Evolutionary conservation across 495 filamentous ascomycete genomes (phyloP).

Genomic region (Penicillium simplicissimum): DNA sequence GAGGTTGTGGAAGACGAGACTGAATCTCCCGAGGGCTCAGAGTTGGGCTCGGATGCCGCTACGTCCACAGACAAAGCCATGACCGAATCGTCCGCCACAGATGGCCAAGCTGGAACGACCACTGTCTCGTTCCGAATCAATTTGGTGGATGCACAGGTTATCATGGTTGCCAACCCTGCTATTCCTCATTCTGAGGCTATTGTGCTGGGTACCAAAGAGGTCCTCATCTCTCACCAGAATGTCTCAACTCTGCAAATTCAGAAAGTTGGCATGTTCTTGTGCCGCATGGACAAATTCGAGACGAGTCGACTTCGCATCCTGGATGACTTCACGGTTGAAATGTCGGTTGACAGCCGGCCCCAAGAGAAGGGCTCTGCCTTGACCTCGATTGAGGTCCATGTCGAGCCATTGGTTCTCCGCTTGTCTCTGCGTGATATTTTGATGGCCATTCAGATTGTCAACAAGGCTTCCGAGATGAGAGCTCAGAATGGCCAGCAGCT

Average conservation of each 20-base stretch:
- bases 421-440: conserved; percentile 93
- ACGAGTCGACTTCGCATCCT: conserved; percentile 83
- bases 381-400: conserved; percentile 79
- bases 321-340: conserved; percentile 89
- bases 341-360: conserved; percentile 78
- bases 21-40: conserved; percentile 58
- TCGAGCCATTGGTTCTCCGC: conserved; percentile 90
- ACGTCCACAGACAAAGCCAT: conserved; percentile 35
- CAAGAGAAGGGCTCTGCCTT: conserved; percentile 65
- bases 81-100: conserved; percentile 23
- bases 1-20: conserved; percentile 52
- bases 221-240: conserved; percentile 90
- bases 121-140: conserved; percentile 88
- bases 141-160: conserved; percentile 91
- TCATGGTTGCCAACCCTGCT: conserved; percentile 91
- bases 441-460: conserved; percentile 87
- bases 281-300: conserved; percentile 96
- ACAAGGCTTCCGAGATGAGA: conserved; percentile 83
- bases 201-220: conserved; percentile 90
- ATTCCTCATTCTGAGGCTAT: conserved; percentile 91
- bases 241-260: conserved; percentile 88
- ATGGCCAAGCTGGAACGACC: conserved; percentile 53
- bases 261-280: conserved; percentile 96
- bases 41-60: conserved; percentile 56
- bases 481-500: conserved; percentile 52